phyloP scores from a whole-genome alignment of 306 rosid genomes.

The Fragaria vesca region DNA sequence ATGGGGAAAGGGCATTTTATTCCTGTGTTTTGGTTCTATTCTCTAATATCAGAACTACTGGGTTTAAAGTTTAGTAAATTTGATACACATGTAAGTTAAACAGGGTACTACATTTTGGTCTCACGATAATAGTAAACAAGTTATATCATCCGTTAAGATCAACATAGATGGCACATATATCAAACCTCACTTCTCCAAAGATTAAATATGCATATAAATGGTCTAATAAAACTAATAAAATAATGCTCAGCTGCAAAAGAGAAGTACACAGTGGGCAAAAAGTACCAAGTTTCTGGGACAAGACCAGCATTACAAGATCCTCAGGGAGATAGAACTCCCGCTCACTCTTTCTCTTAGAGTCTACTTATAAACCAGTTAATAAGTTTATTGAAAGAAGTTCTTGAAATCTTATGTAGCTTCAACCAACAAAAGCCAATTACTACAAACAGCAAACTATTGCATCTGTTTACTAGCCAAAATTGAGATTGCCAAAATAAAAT shows the following conservation, averaged over 20 bases:
- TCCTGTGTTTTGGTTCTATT: background rate
- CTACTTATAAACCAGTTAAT: background rate
- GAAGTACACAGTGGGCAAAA: background rate
- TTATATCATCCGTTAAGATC: background rate
- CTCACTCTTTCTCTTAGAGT: background rate
- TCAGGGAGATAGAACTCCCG: background rate
- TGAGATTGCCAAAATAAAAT: background rate
- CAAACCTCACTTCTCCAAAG: background rate
- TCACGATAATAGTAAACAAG: background rate
- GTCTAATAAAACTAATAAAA: background rate
- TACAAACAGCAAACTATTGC: background rate
- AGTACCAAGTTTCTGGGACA: background rate
- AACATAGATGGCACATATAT: background rate
- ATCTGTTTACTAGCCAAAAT: background rate
- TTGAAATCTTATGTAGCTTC: background rate
- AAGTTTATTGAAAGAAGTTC: background rate
- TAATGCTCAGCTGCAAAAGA: background rate
- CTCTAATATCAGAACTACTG: background rate
- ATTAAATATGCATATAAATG: background rate
- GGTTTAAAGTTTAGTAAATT: background rate
- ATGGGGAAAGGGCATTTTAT: background rate
- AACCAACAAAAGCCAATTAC: background rate
- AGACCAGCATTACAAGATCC: background rate
- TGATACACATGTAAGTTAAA: background rate
- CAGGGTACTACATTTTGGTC: background rate